phyloP scores from a whole-genome alignment of 164 flowering plant genomes.

The Umbellularia californica region DNA sequence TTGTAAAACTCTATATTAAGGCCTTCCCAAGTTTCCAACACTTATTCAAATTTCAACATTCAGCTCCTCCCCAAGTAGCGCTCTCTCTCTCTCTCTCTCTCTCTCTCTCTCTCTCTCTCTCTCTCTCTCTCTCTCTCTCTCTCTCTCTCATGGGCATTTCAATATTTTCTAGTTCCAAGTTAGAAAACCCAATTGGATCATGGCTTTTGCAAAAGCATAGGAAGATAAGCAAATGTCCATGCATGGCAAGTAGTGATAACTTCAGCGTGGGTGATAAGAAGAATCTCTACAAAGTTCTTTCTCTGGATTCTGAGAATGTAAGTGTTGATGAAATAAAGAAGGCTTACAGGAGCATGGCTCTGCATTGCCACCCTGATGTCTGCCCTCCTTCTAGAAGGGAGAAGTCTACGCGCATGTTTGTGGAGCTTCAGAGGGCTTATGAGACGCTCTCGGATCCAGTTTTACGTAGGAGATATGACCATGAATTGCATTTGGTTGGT shows the following conservation, averaged over 20 bases:
- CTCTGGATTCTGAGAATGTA: slow-evolving; percentile 10
- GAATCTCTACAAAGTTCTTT: slow-evolving; percentile 1
- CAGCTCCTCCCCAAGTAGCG: too few relatives aligned
- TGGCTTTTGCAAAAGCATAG: background rate
- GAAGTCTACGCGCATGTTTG: slow-evolving; percentile 22
- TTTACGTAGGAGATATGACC: slow-evolving; percentile 20
- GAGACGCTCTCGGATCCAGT: slow-evolving; percentile 30
- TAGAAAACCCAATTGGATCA: background rate
- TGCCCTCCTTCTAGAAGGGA: slow-evolving; percentile 18
- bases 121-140: background rate
- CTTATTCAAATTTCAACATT: too few relatives aligned
- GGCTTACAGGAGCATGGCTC: slow-evolving; percentile 27
- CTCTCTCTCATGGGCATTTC: background rate
- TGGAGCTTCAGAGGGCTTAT: slow-evolving; percentile 25
- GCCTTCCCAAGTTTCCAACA: too few relatives aligned
- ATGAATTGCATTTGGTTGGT: slow-evolving; percentile 13
- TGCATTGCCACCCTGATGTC: slow-evolving; percentile 31
- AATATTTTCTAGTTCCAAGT: background rate
- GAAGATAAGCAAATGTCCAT: background rate
- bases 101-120: background rate
- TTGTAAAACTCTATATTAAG: too few relatives aligned
- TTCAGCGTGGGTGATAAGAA: background rate
- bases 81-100: background rate
- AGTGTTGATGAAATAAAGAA: slow-evolving; percentile 24
- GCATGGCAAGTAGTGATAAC: background rate